These are phyloP conservation scores for Centella asiatica DNA, from an alignment of 129 eudicot species.

Conservation along the genomic window DNA sequence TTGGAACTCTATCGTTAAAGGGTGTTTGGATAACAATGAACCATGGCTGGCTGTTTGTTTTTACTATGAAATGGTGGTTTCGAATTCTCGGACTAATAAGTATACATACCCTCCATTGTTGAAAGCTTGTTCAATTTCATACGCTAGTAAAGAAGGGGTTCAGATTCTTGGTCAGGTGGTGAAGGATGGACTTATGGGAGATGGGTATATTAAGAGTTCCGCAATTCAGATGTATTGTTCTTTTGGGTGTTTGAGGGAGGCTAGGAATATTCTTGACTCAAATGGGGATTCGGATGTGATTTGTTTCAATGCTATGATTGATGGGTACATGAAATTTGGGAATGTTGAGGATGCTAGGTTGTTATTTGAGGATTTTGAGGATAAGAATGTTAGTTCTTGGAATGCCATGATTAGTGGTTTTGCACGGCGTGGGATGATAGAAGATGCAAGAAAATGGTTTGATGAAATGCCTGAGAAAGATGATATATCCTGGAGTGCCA, in stretches of 20 bases:
- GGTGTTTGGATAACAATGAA: slow-evolving; percentile 33
- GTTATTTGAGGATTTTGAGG: slow-evolving; percentile 21
- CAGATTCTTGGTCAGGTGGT: slow-evolving; percentile 46
- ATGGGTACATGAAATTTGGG: slow-evolving; percentile 46
- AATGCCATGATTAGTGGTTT: slow-evolving; percentile 47
- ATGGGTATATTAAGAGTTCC: slow-evolving; percentile 46
- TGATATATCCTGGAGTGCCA: slow-evolving; percentile 62
- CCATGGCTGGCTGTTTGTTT: slow-evolving; percentile 22
- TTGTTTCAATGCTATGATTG: slow-evolving; percentile 62
- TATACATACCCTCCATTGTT: slow-evolving; percentile 47
- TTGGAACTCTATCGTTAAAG: slow-evolving; percentile 45
- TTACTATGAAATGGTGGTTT: slow-evolving; percentile 29
- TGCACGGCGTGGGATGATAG: slow-evolving; percentile 33
- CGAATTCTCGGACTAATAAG: slow-evolving; percentile 37
- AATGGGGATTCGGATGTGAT: slow-evolving; percentile 37
- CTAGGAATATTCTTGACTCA: slow-evolving; percentile 29
- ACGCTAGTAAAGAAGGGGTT: slow-evolving; percentile 24
- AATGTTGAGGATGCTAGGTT: slow-evolving; percentile 33
- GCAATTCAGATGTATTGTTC: slow-evolving; percentile 54
- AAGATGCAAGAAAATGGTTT: slow-evolving; percentile 33
- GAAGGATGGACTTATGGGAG: slow-evolving; percentile 44
- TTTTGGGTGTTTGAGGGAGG: slow-evolving; percentile 33
- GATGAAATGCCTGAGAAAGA: slow-evolving; percentile 44
- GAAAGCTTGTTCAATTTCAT: slow-evolving; percentile 31
- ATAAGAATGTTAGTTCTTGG: slow-evolving; percentile 47